Evolutionary conservation across 306 rosid species (phyloP).

Genomic region (Leucaena leucocephala): DNA sequence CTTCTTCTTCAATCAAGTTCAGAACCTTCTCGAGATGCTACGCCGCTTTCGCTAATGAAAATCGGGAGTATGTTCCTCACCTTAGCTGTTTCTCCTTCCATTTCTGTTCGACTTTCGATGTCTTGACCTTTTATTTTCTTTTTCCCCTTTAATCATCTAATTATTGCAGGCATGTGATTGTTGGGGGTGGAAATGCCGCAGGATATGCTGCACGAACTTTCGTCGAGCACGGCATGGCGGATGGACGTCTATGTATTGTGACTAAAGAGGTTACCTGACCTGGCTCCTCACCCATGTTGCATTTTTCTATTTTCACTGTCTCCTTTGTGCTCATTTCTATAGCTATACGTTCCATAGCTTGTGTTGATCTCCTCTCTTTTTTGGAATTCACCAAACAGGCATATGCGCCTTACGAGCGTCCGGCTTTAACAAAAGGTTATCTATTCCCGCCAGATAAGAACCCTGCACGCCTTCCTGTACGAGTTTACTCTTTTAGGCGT

Average conservation of each 20-base stretch:
- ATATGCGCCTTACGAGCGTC: constrained; percentile 95
- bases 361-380: constrained; percentile 24
- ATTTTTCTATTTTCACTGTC: background rate
- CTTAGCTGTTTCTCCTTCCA: background rate
- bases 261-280: constrained; percentile 71
- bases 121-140: background rate
- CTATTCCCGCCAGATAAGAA: constrained; percentile 86
- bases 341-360: background rate
- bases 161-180: constrained; percentile 79
- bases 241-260: constrained; percentile 90
- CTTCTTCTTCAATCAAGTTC: constrained; percentile 46
- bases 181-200: constrained; percentile 96
- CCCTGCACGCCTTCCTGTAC: constrained; percentile 94
- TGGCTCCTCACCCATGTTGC: background rate
- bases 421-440: constrained; percentile 85
- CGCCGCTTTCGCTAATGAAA: constrained; percentile 73
- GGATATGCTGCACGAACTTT: constrained; percentile 94
- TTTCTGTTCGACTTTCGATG: background rate
- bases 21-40: constrained; percentile 60
- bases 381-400: constrained; percentile 47
- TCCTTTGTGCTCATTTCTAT: background rate
- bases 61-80: constrained; percentile 62
- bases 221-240: constrained; percentile 93
- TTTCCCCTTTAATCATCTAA: background rate
- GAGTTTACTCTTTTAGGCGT: constrained; percentile 22